These are phyloP conservation scores for Penicillium sp. DNA, from an alignment of 2,329 filamentous ascomycete species.

Conservation along the genomic window DNA sequence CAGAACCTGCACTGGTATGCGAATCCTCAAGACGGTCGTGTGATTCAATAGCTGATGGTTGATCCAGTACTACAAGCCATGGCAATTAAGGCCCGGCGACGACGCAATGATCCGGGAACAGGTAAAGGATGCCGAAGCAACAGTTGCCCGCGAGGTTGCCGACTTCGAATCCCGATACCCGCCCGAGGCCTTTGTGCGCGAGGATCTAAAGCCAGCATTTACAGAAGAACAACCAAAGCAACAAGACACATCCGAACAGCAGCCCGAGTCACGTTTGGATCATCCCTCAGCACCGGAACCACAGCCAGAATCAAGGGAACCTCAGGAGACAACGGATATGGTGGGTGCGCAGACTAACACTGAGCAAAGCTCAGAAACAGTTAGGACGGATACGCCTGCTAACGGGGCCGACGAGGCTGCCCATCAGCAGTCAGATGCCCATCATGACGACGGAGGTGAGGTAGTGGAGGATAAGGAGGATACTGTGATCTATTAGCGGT, in stretches of 20 bases:
- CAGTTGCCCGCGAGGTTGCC: conserved; percentile 60
- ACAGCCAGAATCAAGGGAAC: conserved; percentile 17
- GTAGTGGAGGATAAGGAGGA: conserved; percentile 83
- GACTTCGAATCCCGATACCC: conserved; percentile 55
- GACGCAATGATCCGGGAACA: conserved; percentile 68
- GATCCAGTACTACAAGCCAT: conserved; percentile 76
- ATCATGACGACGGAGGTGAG: conserved; percentile 67
- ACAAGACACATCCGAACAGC: conserved; percentile 20
- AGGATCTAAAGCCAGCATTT: conserved; percentile 15
- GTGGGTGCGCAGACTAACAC: conserved; percentile 25
- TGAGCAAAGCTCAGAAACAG: conserved; percentile 13
- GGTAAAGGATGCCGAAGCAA: conserved; percentile 59
- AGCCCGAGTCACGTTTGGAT: conserved; percentile 8
- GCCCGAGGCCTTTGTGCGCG: conserved; percentile 25
- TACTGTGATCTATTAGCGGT: conserved; percentile 72
- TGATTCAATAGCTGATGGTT: conserved; percentile 18
- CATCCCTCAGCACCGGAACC: conserved; percentile 20
- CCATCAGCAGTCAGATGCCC: conserved; percentile 40
- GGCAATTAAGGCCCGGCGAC: conserved; percentile 66
- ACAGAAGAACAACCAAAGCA: conserved; percentile 22
- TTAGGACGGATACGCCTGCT: conserved; percentile 24
- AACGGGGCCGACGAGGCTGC: conserved; percentile 30
- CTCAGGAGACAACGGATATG: conserved; percentile 38
- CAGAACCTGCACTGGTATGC: conserved; percentile 70
- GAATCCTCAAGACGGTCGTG: neutral